These are phyloP conservation scores for Xerocomus minutiporus DNA, from an alignment of 1,284 basidiomycete genomes.

Conservation along the genomic window DNA sequence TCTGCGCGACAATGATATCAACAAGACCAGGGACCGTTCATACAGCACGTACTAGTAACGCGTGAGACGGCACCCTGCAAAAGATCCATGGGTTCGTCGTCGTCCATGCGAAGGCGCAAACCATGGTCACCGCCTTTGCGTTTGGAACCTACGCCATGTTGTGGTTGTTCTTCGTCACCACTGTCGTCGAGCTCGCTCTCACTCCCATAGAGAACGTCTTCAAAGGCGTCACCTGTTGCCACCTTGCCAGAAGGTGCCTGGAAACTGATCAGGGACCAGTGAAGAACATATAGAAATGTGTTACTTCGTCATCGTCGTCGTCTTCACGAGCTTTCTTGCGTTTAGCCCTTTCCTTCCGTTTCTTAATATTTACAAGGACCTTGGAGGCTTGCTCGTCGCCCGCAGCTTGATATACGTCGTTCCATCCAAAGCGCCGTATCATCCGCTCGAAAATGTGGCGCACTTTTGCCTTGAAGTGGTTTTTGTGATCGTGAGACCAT, in stretches of 20 bases:
- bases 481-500: constrained; percentile 97
- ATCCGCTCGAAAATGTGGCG: constrained; percentile 96
- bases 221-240: constrained; percentile 81
- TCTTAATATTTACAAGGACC: constrained; percentile 45
- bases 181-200: constrained; percentile 81
- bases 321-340: constrained; percentile 58
- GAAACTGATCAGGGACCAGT: constrained; percentile 7
- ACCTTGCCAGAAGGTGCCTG: constrained; percentile 43
- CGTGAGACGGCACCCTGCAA: constrained; percentile 79
- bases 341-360: constrained; percentile 80
- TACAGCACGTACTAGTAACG: constrained; percentile 60
- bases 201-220: constrained; percentile 92
- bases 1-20: constrained; percentile 37
- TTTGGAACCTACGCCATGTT: constrained; percentile 33
- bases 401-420: constrained; percentile 74
- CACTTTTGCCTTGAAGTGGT: constrained; percentile 97
- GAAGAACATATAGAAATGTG: constrained; percentile 1
- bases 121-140: constrained; percentile 39
- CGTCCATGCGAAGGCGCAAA: constrained; percentile 78
- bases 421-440: constrained; percentile 87
- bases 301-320: constrained; percentile 51
- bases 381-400: constrained; percentile 73
- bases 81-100: constrained; percentile 95
- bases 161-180: constrained; percentile 55
- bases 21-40: background rate